Evolutionary conservation across 257 asterid species (phyloP).

Genomic region (Buddleja alternifolia): DNA sequence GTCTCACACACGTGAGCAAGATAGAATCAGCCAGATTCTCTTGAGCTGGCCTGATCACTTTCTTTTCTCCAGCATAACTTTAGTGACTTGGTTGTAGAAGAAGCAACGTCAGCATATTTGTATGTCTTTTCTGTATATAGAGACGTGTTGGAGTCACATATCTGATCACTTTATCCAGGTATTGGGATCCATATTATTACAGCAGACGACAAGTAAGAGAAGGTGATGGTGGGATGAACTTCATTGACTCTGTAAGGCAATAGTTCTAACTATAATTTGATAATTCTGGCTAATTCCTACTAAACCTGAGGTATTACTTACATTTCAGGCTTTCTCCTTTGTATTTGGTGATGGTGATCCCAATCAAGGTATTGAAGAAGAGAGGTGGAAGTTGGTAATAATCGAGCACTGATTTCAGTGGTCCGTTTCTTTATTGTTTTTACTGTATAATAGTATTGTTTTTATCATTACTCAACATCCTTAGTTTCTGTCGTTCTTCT

Average conservation of each 20-base stretch:
- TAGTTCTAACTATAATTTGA: constrained; percentile 8
- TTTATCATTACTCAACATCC: constrained; percentile 17
- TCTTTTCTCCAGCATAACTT: constrained; percentile 14
- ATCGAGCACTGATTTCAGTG: constrained; percentile 84
- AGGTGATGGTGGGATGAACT: constrained; percentile 72
- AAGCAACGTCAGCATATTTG: too few species aligned
- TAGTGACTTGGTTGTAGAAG: neutral
- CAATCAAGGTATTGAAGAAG: constrained; percentile 98
- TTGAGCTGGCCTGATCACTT: constrained; percentile 8
- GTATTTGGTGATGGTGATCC: constrained; percentile 99
- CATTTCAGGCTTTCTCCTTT: constrained; percentile 86
- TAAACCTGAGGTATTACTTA: constrained; percentile 14
- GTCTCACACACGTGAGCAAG: constrained; percentile 6
- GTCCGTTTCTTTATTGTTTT: constrained; percentile 65
- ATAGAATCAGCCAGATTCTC: constrained; percentile 7
- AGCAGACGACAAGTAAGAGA: constrained; percentile 64
- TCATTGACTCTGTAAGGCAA: constrained; percentile 87
- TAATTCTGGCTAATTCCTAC: constrained; percentile 28
- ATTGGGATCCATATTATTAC: constrained; percentile 95
- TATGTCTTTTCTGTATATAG: too few species aligned
- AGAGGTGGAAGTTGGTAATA: constrained; percentile 99
- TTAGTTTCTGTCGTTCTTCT: constrained; percentile 10
- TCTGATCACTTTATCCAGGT: constrained; percentile 55
- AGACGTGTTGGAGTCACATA: neutral
- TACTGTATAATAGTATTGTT: constrained; percentile 26